Base-by-base conservation (phyloP, 129 eudicot species). In the Flaveria trinervia region DNA sequence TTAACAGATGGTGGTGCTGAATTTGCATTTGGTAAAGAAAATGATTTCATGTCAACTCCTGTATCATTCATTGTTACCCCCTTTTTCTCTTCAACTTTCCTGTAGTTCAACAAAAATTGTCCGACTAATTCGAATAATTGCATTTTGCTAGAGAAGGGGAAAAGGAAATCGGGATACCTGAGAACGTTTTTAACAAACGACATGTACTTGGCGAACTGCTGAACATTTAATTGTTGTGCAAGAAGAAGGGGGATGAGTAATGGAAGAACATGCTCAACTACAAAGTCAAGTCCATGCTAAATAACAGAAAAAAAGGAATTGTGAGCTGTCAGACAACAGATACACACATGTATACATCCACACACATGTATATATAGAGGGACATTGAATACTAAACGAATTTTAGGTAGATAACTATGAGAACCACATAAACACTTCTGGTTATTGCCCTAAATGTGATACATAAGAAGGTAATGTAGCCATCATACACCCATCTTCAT, bases 141-240 rank as follows among this genome's bases (percentile, higher is more conserved):
- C 46, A 33, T 17, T 68, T 54, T 66, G 43, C 70, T 55, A 57
- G 16, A 67, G 74, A 22, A 70, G 16, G 13, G 51, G 12, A 48
- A 56, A 55, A 60, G 49, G 23, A 60, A 77, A 65, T 30, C 6
- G 62, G 52, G 44, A 28, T 87, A 93, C 98, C 98, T 91, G 61
- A 93, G 90, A 65, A 91, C 86, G 56, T 88, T 87, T 87, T 91
- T 91, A 26, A 91, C 86, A 77, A 94, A 91, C n/a, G 79, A 77
- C 98, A 94, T 94, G 81, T 89, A 94, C 78, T 94, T 94, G 22
- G 96, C 98, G 70, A 94, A 94, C 83, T 94, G 98, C 83, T 94
- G 98, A 78, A 91, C 93, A 71, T 91, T 94, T 59, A 94, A 72
- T 83, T 94, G 98, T 79, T 91, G 97, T 86, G 97, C 85, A 71